These are phyloP conservation scores for Spathaspora sp. DNA, from an alignment of 805 yeast genomes.

Conservation along the genomic window DNA sequence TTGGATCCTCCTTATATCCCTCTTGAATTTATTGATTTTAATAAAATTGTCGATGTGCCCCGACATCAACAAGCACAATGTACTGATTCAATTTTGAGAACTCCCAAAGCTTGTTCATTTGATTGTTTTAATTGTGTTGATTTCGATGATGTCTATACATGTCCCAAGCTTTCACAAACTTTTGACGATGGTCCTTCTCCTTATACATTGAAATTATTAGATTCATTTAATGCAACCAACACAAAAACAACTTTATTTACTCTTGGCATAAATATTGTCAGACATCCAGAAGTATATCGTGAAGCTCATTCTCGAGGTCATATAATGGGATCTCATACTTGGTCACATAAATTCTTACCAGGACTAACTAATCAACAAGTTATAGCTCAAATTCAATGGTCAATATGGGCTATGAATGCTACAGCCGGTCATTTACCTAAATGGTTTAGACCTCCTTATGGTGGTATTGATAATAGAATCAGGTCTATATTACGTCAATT, in stretches of 20 bases:
- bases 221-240: slow-evolving; percentile 33
- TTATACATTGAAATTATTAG: slow-evolving; percentile 58
- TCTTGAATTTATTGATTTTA: slow-evolving; percentile 62
- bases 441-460: slow-evolving; percentile 96
- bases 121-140: slow-evolving; percentile 81
- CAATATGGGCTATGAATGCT: slow-evolving; percentile 97
- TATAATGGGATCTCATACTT: slow-evolving; percentile 82
- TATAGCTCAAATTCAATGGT: slow-evolving; percentile 90
- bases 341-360: slow-evolving; percentile 89
- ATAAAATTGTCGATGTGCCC: slow-evolving; percentile 34
- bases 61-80: slow-evolving; percentile 60
- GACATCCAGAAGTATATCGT: slow-evolving; percentile 69
- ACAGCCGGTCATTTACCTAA: slow-evolving; percentile 83
- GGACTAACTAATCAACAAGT: slow-evolving; percentile 72
- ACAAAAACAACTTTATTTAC: slow-evolving; percentile 70
- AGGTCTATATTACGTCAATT: slow-evolving; percentile 75
- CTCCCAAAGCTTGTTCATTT: slow-evolving; percentile 57
- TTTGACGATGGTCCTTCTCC: slow-evolving; percentile 95
- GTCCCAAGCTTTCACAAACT: slow-evolving; percentile 75
- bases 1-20: slow-evolving; percentile 86
- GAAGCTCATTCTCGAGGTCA: slow-evolving; percentile 62
- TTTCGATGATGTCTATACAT: slow-evolving; percentile 71
- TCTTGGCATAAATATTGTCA: slow-evolving; percentile 75
- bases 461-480: slow-evolving; percentile 87
- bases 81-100: slow-evolving; percentile 17